Base-by-base conservation (phyloP, 2,329 filamentous ascomycete species). In the Sporothrix euskadiensis region DNA sequence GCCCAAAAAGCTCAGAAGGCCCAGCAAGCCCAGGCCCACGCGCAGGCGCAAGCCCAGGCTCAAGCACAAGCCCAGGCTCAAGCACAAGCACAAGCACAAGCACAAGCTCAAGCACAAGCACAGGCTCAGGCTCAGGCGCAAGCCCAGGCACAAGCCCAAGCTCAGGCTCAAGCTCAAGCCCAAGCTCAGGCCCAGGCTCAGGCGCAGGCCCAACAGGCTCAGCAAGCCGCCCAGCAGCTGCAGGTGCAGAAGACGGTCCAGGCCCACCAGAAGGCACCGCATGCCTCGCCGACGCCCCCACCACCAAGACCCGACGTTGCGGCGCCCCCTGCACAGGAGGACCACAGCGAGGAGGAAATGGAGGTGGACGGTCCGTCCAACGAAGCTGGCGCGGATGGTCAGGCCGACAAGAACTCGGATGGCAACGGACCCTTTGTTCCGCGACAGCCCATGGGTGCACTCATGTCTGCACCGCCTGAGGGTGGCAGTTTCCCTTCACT, bases 381-480 rank as follows among this genome's bases (percentile, higher is more conserved):
- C 61, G 75, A 74, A 3, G 57, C 49, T 4, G 73, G 44, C 10
- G 71, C 22, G 8, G 74, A 73, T 0, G 73, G 82, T 57, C 83
- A 84, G 49, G 82, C 81, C 16, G 87, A 87, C 26, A 73, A 74
- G 26, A 69, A 57, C 7, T 54, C 32, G 22, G 73, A 75, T 35
- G 52, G 61, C 9, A 74, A 71, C 30, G 80, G 83, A 1, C 85
- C 86, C 3, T 88, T 85, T 75, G 82, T 87, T 10, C 86, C 86
- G 0, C 82, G 85, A 3, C 83, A 86, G 57, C 87, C 88, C 4
- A 85, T 89, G 85, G 88, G 88, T 0, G 80, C 83, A 30, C 85
- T 87, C 82, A 89, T 90, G 88, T 89, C 88, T 4, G 84, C 88
- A 2, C 89, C 89, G 4, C 89, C 89, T 1, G 88, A 90, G 77